Base-by-base conservation (phyloP, 129 eudicot genomes). In the Glebionis coronaria region DNA sequence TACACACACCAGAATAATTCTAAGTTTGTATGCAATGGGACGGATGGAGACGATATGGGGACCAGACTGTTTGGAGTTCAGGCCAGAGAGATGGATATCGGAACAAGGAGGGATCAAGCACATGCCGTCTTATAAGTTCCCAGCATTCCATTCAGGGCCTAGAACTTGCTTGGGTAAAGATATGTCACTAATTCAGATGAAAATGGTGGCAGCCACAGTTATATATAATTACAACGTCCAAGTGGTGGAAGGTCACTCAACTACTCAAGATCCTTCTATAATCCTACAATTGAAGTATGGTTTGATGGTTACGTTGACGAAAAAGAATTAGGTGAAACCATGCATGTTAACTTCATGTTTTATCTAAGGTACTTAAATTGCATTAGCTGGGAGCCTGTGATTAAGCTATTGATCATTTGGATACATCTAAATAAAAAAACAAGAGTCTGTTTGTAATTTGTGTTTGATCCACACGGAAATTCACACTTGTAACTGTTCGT, bases 11-110 rank as follows among this genome's bases (percentile, higher is more conserved):
- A 85, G 80, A n/a, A 80, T 85, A 47, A 72, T 82, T 9, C 74
- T 81, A 67, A 73, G 82, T 14, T 75, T 77, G 0, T 85, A 85
- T 67, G 80, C 90, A 0, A 67, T 85, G 57, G 90, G 90, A 69
- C 77, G 90, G 62, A 85, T 81, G 90, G 77, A 85, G 82, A 75
- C 70, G 5, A 61, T 85, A 13, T 85, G 90, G 90, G 90, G 87
- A 0, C 80, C 81, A 38, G 87, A 85, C 44, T 81, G 84, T 65
- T 4, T 69, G 78, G 87, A 81, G 58, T 85, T 81, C 51, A 81
- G 77, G 64, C 90, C 90, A 61, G 90, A 85, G 74, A 63, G 90
- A 65, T 85, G 90, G 90, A 52, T 81, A 2, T 71, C 83, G 4
- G 14, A 44, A 19, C 76, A 4, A 1, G 80, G 73, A 31, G 79